Conservation (phyloP, 2,329 filamentous ascomycete genomes). For the Tolypocladium sp. region DNA sequence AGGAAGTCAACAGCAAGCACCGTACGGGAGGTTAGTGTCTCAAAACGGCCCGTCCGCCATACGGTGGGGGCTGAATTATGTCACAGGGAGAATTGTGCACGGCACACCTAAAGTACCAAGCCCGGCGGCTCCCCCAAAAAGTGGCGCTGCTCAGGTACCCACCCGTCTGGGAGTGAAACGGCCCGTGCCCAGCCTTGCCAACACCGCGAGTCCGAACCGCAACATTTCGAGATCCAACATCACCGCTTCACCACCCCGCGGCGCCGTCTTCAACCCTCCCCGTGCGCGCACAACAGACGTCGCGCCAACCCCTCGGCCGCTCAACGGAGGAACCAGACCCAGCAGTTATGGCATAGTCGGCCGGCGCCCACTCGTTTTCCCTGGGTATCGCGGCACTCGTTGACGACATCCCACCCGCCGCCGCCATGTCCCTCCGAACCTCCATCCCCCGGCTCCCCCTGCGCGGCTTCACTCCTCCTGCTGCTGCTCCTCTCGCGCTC, state of each 20-base stretch:
- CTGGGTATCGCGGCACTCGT: neutral
- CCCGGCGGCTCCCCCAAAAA: no score
- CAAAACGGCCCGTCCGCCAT: no score
- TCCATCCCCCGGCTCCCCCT: slow-evolving; percentile 1
- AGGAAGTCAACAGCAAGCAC: no score
- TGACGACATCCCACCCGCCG: neutral
- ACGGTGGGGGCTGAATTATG: no score
- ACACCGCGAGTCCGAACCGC: no score
- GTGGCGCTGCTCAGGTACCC: no score
- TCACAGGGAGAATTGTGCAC: no score
- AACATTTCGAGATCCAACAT: neutral
- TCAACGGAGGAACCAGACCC: neutral
- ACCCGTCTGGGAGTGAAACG: neutral
- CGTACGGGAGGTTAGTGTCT: no score
- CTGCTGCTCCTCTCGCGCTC: slow-evolving; percentile 7
- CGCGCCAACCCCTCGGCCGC: neutral
- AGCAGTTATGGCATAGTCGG: neutral
- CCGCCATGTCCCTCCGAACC: slow-evolving; percentile 7
- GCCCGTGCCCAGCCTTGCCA: no score
- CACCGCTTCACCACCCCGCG: neutral
- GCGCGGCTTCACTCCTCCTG: slow-evolving; percentile 1
- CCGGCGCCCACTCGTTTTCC: neutral
- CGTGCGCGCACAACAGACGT: neutral
- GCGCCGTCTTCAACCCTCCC: neutral
- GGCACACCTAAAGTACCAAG: no score